Base-by-base conservation (phyloP, 2,329 filamentous ascomycete species). In the Lecanicillium sp. region DNA sequence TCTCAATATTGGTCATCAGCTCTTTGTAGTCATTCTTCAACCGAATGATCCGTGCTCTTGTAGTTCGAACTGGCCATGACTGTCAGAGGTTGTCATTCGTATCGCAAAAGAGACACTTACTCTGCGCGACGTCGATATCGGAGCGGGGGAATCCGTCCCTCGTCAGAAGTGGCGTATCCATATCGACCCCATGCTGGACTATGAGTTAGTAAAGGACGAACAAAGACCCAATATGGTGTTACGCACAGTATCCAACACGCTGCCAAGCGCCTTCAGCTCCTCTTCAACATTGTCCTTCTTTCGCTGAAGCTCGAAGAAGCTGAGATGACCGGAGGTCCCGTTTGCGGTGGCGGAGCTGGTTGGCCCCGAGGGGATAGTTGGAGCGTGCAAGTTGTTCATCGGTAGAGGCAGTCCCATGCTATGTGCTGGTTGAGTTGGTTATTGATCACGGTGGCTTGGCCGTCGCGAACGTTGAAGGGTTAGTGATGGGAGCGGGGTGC, bases 101-200 rank as follows among this genome's bases (percentile, higher is more conserved):
- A 44, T 44, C n/a, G n/a, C n/a, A n/a, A n/a, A n/a, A n/a, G n/a
- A n/a, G 24, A 14, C 27, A 48, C 74, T 55, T 81, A 93, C 89
- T 93, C 69, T 96, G 91, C 21, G 93, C 86, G 53, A 98, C 86
- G 65, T 98, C 93, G 54, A 98, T 84, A 67, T 98, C 93, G 58
- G 87, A 84, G 62, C 93, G 81, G 26, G 93, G 93, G 63, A 88
- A 98, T 40, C 93, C 93, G 67, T 97, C 93, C 52, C 83, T 79
- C 12, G 91, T 96, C 20, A 89, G 81, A 32, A 98, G 79, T 50
- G 81, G 76, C 7, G 93, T 96, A 59, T 85, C 84, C 93, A 98
- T 98, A 59, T 86, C 84, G 45, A 95, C 91, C 37, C 86, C 83
- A 72, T 97, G 91, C 90, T 96, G 59, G 20, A 10, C 6, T 33